These are phyloP conservation scores for Basipetospora sp. DNA, from an alignment of 2,329 filamentous ascomycete genomes.

Conservation along the genomic window DNA sequence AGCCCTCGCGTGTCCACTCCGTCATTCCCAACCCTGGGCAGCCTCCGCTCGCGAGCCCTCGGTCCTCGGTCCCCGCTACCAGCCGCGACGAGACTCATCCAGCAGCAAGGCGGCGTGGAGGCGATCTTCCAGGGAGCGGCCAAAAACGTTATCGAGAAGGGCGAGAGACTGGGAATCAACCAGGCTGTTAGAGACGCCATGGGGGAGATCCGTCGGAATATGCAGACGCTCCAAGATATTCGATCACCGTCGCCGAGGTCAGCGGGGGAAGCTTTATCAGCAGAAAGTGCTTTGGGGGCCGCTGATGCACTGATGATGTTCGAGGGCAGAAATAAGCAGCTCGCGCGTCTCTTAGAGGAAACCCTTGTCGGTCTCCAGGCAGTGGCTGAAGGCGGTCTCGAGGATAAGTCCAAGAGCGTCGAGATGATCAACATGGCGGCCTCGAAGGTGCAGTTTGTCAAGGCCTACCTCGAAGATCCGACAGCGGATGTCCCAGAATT, in stretches of 20 bases:
- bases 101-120: slow-evolving; percentile 47
- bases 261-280: slow-evolving; percentile 20
- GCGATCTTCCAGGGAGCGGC: slow-evolving; percentile 62
- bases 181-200: slow-evolving; percentile 69
- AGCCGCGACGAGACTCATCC: slow-evolving; percentile 35
- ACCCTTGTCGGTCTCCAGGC: slow-evolving; percentile 49
- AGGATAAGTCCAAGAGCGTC: slow-evolving; percentile 33
- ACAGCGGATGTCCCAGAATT: slow-evolving; percentile 20
- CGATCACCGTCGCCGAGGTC: slow-evolving; percentile 19
- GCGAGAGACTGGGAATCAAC: slow-evolving; percentile 66
- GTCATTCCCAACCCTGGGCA: slow-evolving; percentile 18
- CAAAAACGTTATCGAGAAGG: slow-evolving; percentile 55
- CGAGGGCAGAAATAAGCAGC: slow-evolving; percentile 49
- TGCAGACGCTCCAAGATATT: slow-evolving; percentile 28
- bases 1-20: slow-evolving; percentile 18
- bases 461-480: slow-evolving; percentile 44
- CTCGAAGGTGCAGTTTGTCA: slow-evolving; percentile 51
- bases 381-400: slow-evolving; percentile 35
- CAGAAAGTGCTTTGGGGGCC: slow-evolving; percentile 16
- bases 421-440: slow-evolving; percentile 43
- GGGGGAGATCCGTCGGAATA: slow-evolving; percentile 63
- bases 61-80: slow-evolving; percentile 30
- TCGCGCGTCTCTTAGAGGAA: slow-evolving; percentile 54
- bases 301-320: slow-evolving; percentile 30
- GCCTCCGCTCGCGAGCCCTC: slow-evolving; percentile 26